phyloP scores from a whole-genome alignment of 495 filamentous ascomycete species.

The Corynascus novoguineensis region DNA sequence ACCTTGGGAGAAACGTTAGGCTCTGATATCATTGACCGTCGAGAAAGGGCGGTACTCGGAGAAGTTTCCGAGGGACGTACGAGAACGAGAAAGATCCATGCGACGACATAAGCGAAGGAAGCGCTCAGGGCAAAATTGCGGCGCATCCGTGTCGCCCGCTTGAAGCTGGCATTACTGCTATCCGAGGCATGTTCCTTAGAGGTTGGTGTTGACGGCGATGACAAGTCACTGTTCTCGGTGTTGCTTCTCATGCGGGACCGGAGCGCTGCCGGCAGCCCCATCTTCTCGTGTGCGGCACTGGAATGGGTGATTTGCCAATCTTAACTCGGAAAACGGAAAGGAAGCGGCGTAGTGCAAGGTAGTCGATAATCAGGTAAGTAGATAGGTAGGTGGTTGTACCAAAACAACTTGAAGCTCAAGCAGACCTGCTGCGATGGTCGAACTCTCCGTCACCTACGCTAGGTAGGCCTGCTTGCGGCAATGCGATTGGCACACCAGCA shows the following conservation, averaged over 20 bases:
- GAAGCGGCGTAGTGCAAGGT: not conserved
- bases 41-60: not conserved
- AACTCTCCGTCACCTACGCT: not conserved
- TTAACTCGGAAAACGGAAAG: not conserved
- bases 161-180: conserved; percentile 23
- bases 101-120: conserved; percentile 63
- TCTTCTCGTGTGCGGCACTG: too few relatives aligned
- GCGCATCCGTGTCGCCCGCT: conserved; percentile 53
- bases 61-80: conserved; percentile 31
- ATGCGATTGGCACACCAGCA: not conserved
- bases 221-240: not conserved
- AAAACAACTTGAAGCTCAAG: too few relatives aligned
- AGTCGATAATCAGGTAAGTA: too few relatives aligned
- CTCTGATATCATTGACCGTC: not conserved
- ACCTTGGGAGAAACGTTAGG: conserved; percentile 34
- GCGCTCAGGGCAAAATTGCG: conserved; percentile 52
- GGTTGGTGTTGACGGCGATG: conserved; percentile 1
- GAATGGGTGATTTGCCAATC: too few relatives aligned
- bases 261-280: conserved; percentile 7
- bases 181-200: not conserved
- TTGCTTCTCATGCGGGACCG: conserved; percentile 2
- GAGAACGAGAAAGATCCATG: conserved; percentile 70
- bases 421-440: conserved; percentile 8
- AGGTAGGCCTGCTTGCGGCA: not conserved
- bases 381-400: too few relatives aligned